Conservation (phyloP, 495 filamentous ascomycete genomes). For the Neurospora intermedia region DNA sequence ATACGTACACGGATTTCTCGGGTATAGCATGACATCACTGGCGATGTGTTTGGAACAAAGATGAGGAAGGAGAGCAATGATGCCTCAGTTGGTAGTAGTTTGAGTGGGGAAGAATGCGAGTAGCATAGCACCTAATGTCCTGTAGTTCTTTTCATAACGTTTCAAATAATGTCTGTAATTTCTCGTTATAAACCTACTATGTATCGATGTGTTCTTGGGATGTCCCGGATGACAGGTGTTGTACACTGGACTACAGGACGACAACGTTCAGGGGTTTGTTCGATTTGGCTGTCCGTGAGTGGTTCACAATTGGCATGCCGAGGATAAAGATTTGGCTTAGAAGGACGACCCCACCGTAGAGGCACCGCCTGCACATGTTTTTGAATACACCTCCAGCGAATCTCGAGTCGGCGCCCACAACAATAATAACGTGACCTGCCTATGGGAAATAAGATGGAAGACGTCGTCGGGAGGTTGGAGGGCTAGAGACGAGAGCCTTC, state of each 20-base stretch:
- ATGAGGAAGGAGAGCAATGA: neutral
- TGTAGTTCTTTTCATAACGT: too few species aligned
- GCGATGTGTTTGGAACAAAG: neutral
- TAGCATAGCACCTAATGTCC: too few species aligned
- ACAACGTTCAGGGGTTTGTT: neutral
- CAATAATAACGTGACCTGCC: neutral
- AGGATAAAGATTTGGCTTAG: conserved; percentile 5
- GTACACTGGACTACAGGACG: neutral
- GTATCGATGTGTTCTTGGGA: neutral
- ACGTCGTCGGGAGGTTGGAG: neutral
- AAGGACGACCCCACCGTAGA: neutral
- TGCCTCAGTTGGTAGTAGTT: neutral
- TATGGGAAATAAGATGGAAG: neutral
- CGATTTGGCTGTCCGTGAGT: neutral
- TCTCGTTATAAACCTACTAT: too few species aligned
- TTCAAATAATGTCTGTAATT: too few species aligned
- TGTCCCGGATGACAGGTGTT: neutral
- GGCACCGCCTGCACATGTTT: conserved; percentile 6
- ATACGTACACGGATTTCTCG: neutral
- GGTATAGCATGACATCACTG: neutral
- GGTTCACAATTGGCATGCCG: neutral
- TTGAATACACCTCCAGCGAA: neutral
- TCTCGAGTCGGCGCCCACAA: neutral
- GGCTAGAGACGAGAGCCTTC: neutral
- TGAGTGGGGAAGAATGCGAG: neutral